Evolutionary conservation across 345 rosid genomes (phyloP).

Genomic region (Eucalyptus regnans): DNA sequence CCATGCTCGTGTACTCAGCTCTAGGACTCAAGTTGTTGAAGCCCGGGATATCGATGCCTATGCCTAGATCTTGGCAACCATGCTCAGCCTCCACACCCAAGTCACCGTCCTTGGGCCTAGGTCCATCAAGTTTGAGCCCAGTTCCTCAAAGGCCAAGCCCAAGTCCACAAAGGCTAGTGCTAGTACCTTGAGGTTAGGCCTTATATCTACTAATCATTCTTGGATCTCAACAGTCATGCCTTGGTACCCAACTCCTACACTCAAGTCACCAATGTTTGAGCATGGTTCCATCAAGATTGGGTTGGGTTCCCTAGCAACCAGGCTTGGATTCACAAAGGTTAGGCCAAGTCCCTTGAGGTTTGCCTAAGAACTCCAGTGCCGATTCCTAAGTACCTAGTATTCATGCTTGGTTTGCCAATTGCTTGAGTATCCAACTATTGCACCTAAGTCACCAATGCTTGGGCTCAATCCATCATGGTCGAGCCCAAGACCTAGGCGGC

Average conservation of each 20-base stretch:
- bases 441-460: background rate
- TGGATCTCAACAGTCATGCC: rapidly evolving
- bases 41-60: rapidly evolving
- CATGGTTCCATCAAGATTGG: rapidly evolving
- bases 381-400: no score
- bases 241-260: background rate
- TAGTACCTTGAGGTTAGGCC: background rate
- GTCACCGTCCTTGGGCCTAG: background rate
- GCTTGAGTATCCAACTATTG: background rate
- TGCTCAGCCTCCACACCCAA: background rate
- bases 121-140: background rate
- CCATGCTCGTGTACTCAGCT: rapidly evolving
- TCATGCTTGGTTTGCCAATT: background rate
- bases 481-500: background rate
- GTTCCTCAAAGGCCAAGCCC: background rate
- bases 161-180: background rate
- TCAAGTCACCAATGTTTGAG: rapidly evolving
- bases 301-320: rapidly evolving
- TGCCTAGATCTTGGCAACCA: background rate
- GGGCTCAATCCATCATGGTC: rapidly evolving
- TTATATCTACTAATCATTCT: background rate
- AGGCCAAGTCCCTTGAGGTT: background rate
- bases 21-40: rapidly evolving
- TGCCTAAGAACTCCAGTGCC: rapidly evolving
- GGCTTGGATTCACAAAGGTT: background rate